Percentiles rank a stretch among this genome's conserved stretches.
These are phyloP conservation scores for Achlya hypogyna DNA, from an alignment of 352 stramenopile species.

Conservation along the genomic window DNA sequence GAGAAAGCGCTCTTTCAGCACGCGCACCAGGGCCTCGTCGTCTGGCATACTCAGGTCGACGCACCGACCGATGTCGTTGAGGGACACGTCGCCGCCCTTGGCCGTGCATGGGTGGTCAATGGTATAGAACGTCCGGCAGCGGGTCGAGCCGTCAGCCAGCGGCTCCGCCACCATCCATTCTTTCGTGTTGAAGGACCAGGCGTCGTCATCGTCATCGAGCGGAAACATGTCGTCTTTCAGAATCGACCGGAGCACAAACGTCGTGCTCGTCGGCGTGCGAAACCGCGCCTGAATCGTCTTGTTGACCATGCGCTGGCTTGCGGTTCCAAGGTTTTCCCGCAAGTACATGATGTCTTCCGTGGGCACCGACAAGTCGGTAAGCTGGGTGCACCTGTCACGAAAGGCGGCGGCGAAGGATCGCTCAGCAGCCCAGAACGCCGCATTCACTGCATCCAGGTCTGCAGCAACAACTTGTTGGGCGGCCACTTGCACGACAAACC, in stretches of 20 bases:
- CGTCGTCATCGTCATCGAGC: not conserved
- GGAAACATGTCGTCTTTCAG: slow-evolving; percentile 10
- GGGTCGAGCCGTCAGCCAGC: not conserved
- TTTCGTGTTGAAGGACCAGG: slow-evolving; percentile 7
- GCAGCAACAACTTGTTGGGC: not conserved
- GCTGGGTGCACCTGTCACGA: not conserved
- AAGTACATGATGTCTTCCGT: slow-evolving; percentile 5
- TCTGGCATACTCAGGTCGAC: not conserved
- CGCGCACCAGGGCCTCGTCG: not conserved
- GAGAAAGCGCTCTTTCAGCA: slow-evolving; percentile 2
- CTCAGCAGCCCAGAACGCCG: not conserved
- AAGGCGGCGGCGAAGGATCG: not conserved
- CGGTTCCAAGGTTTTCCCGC: not conserved
- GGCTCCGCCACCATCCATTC: not conserved
- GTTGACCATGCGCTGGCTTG: not conserved
- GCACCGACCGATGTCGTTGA: not conserved
- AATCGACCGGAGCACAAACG: slow-evolving; percentile 10
- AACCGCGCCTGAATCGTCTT: not conserved
- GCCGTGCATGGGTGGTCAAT: not conserved
- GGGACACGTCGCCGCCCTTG: not conserved
- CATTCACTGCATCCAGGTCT: not conserved
- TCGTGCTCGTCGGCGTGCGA: not conserved
- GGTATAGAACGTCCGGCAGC: slow-evolving; percentile 1
- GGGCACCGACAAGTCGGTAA: not conserved
- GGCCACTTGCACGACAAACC: not conserved